These are phyloP conservation scores for Annulohypoxylon moriforme DNA, from an alignment of 495 filamentous ascomycete genomes.

Conservation along the genomic window DNA sequence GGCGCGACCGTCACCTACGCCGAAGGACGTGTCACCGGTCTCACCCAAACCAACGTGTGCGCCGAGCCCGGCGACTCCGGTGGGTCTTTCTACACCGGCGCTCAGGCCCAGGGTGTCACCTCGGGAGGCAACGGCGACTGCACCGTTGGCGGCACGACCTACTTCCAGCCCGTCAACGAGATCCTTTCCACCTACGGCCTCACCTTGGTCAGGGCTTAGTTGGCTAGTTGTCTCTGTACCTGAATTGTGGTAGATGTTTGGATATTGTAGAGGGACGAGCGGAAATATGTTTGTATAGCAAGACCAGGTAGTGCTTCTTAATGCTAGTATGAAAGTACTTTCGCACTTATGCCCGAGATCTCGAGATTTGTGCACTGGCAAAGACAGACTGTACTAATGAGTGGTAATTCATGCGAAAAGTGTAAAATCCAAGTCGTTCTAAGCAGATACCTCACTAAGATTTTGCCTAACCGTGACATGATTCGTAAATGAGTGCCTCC, in stretches of 20 bases:
- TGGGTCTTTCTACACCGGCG: conserved; percentile 42
- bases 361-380: too few relatives aligned
- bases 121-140: conserved; percentile 46
- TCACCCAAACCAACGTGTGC: conserved; percentile 44
- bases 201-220: conserved; percentile 36
- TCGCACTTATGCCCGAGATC: too few relatives aligned
- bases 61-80: conserved; percentile 46
- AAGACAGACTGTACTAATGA: too few relatives aligned
- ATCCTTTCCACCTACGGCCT: conserved; percentile 47
- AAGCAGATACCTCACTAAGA: too few relatives aligned
- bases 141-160: conserved; percentile 40
- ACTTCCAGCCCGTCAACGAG: conserved; percentile 49
- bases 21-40: conserved; percentile 44
- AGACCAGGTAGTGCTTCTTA: too few relatives aligned
- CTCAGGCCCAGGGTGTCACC: conserved; percentile 47
- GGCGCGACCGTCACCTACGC: conserved; percentile 43
- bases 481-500: too few relatives aligned
- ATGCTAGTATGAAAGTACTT: too few relatives aligned
- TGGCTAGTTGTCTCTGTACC: conserved; percentile 18
- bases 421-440: too few relatives aligned
- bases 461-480: too few relatives aligned
- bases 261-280: conserved; percentile 18
- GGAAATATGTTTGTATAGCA: conserved; percentile 15
- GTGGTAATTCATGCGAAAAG: too few relatives aligned
- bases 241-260: conserved; percentile 35